Evolutionary conservation across 305 asterid genomes (phyloP).

Genomic region (Fraxinus xanthoxyloides): DNA sequence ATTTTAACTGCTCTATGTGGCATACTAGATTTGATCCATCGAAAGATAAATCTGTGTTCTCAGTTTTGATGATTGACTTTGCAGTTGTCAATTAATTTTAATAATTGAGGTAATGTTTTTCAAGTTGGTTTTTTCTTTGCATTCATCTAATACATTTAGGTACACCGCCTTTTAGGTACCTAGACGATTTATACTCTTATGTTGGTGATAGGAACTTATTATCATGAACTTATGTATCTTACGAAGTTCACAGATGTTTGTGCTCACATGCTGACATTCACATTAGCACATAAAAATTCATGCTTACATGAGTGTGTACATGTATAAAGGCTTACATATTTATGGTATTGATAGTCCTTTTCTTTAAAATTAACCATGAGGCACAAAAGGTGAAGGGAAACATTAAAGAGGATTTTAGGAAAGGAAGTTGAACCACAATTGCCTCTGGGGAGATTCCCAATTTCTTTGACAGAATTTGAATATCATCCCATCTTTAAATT

Average conservation of each 20-base stretch:
- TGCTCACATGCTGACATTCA: background rate
- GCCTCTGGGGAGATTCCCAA: background rate
- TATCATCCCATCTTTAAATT: background rate
- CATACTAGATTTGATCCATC: background rate
- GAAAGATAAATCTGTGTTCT: background rate
- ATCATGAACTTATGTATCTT: background rate
- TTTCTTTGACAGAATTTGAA: background rate
- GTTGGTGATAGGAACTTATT: constrained; percentile 3
- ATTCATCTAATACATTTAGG: background rate
- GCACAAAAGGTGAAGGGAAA: background rate
- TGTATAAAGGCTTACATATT: background rate
- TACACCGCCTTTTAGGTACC: background rate
- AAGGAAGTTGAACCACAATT: constrained; percentile 1
- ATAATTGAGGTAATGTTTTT: background rate
- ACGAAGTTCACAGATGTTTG: background rate
- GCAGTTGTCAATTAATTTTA: background rate
- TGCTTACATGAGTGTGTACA: background rate
- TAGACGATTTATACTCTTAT: background rate
- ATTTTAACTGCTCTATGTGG: constrained; percentile 14
- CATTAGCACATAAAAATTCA: background rate
- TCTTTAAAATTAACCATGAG: background rate
- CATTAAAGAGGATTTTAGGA: background rate
- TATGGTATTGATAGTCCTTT: background rate
- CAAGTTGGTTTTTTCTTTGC: background rate
- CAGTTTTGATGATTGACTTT: constrained; percentile 16